phyloP scores from a whole-genome alignment of 1,139 yeast species.

The Nakaseomyces delphensis region DNA sequence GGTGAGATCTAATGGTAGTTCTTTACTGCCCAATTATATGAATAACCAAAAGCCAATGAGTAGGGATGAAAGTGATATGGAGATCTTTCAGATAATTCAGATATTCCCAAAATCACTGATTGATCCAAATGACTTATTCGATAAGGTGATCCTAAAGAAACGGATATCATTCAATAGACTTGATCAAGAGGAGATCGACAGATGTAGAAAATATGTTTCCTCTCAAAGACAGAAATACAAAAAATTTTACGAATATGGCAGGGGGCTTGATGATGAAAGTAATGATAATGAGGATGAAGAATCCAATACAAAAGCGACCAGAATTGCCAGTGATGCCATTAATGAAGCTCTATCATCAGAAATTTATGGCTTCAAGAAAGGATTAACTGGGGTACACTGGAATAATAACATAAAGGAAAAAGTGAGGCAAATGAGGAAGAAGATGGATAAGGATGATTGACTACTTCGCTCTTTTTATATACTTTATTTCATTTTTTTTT shows the following conservation, averaged over 20 bases:
- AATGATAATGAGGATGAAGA: constrained; percentile 1
- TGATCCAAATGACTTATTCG: constrained; percentile 64
- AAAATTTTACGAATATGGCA: constrained; percentile 10
- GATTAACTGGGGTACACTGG: constrained; percentile 36
- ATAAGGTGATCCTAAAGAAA: constrained; percentile 60
- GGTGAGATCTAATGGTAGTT: constrained; percentile 22
- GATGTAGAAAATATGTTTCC: constrained; percentile 68
- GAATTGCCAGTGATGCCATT: constrained; percentile 25
- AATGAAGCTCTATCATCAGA: constrained; percentile 33
- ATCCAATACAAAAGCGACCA: constrained; percentile 9
- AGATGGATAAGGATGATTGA: constrained; percentile 14
- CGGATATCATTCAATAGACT: constrained; percentile 67
- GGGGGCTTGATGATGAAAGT: background rate
- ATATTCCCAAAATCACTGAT: constrained; percentile 64
- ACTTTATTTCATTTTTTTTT: background rate
- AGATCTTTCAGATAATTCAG: constrained; percentile 79
- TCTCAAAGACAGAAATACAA: constrained; percentile 47
- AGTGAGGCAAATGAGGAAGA: constrained; percentile 31
- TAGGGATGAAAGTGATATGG: constrained; percentile 57
- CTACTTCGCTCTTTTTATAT: background rate
- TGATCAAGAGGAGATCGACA: constrained; percentile 71
- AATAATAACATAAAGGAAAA: constrained; percentile 34
- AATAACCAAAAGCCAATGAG: constrained; percentile 5
- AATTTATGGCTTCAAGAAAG: constrained; percentile 34
- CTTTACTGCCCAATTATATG: constrained; percentile 3